phyloP scores from a whole-genome alignment of 2,329 filamentous ascomycete genomes.

The Penicillium verrucosum region DNA sequence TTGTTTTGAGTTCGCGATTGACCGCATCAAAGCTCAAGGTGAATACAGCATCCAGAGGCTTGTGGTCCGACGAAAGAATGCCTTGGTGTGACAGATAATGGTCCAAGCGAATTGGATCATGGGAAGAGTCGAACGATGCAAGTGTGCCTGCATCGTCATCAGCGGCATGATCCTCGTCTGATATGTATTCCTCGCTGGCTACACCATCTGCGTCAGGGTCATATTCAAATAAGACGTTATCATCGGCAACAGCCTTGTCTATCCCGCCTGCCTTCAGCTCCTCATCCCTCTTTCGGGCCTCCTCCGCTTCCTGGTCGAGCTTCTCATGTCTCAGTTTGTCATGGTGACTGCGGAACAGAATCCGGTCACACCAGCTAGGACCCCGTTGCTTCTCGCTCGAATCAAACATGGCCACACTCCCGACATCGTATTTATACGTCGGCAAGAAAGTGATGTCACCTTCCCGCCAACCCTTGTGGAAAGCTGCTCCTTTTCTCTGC shows the following conservation, averaged over 20 bases:
- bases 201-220: constrained; percentile 73
- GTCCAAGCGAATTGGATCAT: constrained; percentile 55
- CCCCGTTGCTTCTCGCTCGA: constrained; percentile 90
- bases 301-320: constrained; percentile 61
- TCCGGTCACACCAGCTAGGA: constrained; percentile 95
- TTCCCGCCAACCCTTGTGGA: constrained; percentile 90
- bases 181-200: constrained; percentile 58
- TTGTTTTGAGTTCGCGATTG: constrained; percentile 77
- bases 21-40: constrained; percentile 82
- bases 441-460: constrained; percentile 84
- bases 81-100: constrained; percentile 85
- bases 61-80: constrained; percentile 91
- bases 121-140: constrained; percentile 28
- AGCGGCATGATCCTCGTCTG: constrained; percentile 51
- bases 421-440: constrained; percentile 96
- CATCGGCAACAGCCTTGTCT: constrained; percentile 69
- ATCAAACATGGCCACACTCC: constrained; percentile 89
- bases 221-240: constrained; percentile 85
- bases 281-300: constrained; percentile 69
- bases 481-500: constrained; percentile 72
- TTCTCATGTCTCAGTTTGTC: constrained; percentile 66
- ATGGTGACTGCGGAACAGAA: constrained; percentile 75
- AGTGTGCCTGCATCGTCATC: constrained; percentile 34
- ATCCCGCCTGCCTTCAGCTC: constrained; percentile 81
- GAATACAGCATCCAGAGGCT: constrained; percentile 82